Percentiles rank a stretch among this genome's conserved stretches.
Conservation (phyloP, 495 filamentous ascomycete genomes). For the Glutinoglossum americanum region DNA sequence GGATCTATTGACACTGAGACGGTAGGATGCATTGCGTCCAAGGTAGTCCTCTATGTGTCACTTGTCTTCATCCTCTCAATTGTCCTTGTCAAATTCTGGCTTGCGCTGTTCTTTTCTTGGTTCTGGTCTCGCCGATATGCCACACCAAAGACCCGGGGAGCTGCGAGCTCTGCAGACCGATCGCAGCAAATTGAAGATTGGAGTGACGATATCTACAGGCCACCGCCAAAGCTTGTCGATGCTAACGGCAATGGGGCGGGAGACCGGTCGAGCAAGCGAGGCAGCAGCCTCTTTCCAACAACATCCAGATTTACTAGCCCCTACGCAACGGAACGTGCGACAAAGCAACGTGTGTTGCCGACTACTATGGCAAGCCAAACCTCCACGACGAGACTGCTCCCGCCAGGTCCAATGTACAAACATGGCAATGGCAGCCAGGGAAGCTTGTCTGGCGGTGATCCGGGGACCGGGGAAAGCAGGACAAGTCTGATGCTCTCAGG, state of each 20-base stretch:
- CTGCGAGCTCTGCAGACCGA: constrained; percentile 50
- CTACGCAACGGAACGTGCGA: constrained; percentile 44
- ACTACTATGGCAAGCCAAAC: constrained; percentile 96
- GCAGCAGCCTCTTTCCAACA: constrained; percentile 56
- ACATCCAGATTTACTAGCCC: constrained; percentile 92
- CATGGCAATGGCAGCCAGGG: constrained; percentile 35
- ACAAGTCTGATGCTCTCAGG: constrained; percentile 19
- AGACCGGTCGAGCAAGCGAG: constrained; percentile 41
- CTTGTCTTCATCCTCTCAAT: constrained; percentile 84
- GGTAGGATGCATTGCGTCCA: constrained; percentile 90
- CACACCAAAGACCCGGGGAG: constrained; percentile 48
- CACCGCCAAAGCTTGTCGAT: constrained; percentile 60
- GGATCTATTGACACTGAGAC: constrained; percentile 90
- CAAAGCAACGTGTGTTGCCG: constrained; percentile 32
- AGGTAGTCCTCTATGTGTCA: constrained; percentile 91
- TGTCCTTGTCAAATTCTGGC: constrained; percentile 63
- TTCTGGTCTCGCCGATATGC: constrained; percentile 69
- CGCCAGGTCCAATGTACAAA: constrained; percentile 45
- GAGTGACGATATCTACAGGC: constrained; percentile 91
- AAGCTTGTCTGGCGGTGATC: constrained; percentile 18
- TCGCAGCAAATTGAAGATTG: constrained; percentile 95
- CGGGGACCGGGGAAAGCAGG: constrained; percentile 4
- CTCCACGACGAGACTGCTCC: constrained; percentile 50
- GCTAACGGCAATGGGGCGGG: constrained; percentile 39
- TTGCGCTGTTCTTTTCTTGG: constrained; percentile 92